Evolutionary conservation across 2,329 filamentous ascomycete genomes (phyloP).

Genomic region (Colletotrichum gloeosporioides): DNA sequence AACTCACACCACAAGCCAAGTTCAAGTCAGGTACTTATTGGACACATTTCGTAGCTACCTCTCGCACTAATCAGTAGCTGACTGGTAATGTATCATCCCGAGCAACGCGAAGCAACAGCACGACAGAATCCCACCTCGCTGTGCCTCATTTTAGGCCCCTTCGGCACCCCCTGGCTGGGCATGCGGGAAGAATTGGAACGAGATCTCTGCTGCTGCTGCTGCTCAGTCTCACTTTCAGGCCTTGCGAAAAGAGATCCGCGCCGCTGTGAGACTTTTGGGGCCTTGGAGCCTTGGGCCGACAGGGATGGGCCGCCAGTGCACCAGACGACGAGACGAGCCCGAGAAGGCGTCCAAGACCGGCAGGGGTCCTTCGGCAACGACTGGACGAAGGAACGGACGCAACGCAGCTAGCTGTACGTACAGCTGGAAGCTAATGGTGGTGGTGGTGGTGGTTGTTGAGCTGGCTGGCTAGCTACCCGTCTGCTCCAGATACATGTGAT

Average conservation of each 20-base stretch:
- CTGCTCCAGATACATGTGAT: neutral
- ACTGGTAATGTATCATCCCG: neutral
- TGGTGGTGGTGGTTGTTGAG: neutral
- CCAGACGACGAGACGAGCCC: neutral
- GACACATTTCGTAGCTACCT: no score
- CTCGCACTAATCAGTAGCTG: neutral
- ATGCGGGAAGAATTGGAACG: neutral
- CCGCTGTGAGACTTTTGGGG: neutral
- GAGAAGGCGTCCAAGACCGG: neutral
- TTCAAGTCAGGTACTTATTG: neutral
- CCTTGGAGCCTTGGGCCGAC: neutral
- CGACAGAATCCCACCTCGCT: neutral
- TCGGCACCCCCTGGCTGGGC: neutral
- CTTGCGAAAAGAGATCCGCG: neutral
- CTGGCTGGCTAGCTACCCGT: neutral
- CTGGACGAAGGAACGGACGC: neutral
- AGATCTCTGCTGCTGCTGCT: neutral
- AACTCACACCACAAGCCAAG: neutral
- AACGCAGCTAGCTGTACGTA: neutral
- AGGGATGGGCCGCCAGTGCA: neutral
- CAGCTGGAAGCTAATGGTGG: neutral
- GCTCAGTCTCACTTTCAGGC: neutral
- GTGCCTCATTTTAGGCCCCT: neutral
- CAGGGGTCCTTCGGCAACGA: slow-evolving; percentile 1
- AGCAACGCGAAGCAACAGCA: neutral